phyloP scores from a whole-genome alignment of 495 filamentous ascomycete genomes.

The Sporormia fimetaria region DNA sequence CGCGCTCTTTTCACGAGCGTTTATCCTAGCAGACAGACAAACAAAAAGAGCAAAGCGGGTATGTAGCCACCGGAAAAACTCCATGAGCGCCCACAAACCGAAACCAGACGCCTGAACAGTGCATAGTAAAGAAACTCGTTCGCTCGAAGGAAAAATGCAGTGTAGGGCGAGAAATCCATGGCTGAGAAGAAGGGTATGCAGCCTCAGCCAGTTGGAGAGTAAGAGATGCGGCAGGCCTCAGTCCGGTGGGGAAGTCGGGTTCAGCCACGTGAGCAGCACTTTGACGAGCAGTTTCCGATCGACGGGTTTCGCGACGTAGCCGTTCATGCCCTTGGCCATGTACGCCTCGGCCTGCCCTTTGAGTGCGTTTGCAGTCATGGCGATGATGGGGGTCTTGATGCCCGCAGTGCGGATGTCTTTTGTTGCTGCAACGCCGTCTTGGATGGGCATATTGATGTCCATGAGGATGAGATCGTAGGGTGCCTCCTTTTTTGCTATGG shows the following conservation, averaged over 20 bases:
- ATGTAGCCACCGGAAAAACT: too few species aligned
- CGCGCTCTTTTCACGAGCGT: too few species aligned
- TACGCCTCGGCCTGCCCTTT: conserved; percentile 49
- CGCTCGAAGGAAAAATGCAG: too few species aligned
- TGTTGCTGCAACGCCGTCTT: conserved; percentile 37
- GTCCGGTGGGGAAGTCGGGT: not conserved
- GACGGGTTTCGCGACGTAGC: conserved; percentile 51
- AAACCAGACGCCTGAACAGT: too few species aligned
- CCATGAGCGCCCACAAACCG: too few species aligned
- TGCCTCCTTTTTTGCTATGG: conserved; percentile 39
- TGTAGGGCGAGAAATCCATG: too few species aligned
- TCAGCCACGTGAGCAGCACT: conserved; percentile 25
- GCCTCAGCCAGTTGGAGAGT: too few species aligned
- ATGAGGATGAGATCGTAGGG: conserved; percentile 46
- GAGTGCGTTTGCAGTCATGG: conserved; percentile 53
- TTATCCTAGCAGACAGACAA: too few species aligned
- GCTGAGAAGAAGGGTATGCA: too few species aligned
- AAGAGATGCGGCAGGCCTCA: too few species aligned
- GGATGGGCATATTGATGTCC: conserved; percentile 44
- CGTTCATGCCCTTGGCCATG: conserved; percentile 50
- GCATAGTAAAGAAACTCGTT: too few species aligned
- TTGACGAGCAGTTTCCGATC: conserved; percentile 36
- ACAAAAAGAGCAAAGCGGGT: too few species aligned
- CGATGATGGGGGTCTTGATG: conserved; percentile 46
- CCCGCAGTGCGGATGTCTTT: conserved; percentile 31